These are phyloP conservation scores for Penicillium vulpinum DNA, from an alignment of 2,329 filamentous ascomycete genomes.

Conservation along the genomic window DNA sequence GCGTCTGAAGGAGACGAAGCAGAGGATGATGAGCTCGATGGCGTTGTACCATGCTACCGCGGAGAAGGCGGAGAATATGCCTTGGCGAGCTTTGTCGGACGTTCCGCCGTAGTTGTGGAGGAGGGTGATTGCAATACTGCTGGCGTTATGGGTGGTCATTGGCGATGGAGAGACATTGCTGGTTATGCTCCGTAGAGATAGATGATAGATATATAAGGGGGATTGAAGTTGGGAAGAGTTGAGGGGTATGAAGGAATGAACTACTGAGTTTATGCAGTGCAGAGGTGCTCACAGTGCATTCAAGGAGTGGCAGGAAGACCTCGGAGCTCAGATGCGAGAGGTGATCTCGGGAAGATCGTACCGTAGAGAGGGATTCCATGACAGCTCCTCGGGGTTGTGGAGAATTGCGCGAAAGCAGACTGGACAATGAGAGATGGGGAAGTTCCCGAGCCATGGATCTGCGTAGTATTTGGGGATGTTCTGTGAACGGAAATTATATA, in stretches of 20 bases:
- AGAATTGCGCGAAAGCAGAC: background rate
- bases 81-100: conserved; percentile 1
- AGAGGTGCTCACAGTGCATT: background rate
- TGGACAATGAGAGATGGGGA: background rate
- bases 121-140: conserved; percentile 7
- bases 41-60: conserved; percentile 27
- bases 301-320: too few relatives aligned
- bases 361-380: too few relatives aligned
- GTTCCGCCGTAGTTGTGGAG: background rate
- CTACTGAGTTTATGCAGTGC: background rate
- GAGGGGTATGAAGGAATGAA: background rate
- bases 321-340: too few relatives aligned
- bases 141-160: conserved; percentile 17
- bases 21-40: conserved; percentile 35
- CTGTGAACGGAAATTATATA: too few relatives aligned
- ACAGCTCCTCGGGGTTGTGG: background rate
- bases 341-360: too few relatives aligned
- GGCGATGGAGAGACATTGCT: conserved; percentile 16
- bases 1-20: conserved; percentile 47
- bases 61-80: conserved; percentile 22
- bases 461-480: too few relatives aligned
- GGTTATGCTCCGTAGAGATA: background rate
- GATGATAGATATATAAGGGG: too few relatives aligned
- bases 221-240: background rate
- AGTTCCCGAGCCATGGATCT: background rate